phyloP scores from a whole-genome alignment of 177 flowering plant genomes.

The Vitis hybrid region DNA sequence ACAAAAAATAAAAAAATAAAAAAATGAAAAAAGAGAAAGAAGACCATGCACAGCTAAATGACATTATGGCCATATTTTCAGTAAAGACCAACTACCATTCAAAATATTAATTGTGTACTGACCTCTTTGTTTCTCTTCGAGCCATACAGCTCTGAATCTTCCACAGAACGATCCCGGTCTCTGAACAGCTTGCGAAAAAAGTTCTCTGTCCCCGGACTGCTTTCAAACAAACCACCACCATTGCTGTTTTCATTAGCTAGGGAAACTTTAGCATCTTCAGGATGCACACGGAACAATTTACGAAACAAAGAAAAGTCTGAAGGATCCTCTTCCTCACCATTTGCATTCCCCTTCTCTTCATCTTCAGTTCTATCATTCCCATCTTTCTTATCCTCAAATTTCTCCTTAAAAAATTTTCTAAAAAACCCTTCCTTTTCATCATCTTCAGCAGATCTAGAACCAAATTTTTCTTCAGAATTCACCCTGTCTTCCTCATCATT shows the following conservation, averaged over 20 bases:
- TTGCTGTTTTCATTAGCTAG: conserved; percentile 46
- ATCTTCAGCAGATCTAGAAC: conserved; percentile 49
- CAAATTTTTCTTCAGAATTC: conserved; percentile 23
- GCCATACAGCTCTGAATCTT: conserved; percentile 91
- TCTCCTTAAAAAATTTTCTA: conserved; percentile 76
- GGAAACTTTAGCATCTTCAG: conserved; percentile 62
- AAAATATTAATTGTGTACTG: conserved; percentile 13
- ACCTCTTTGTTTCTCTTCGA: conserved; percentile 82
- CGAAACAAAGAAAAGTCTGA: conserved; percentile 82
- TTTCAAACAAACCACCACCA: conserved; percentile 48
- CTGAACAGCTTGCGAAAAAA: conserved; percentile 91
- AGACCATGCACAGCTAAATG: neutral
- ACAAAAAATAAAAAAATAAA: too few relatives aligned
- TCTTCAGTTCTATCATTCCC: conserved; percentile 45
- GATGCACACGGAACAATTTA: conserved; percentile 85
- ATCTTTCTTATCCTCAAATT: conserved; percentile 80
- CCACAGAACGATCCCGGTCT: conserved; percentile 93
- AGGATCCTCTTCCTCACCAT: conserved; percentile 77
- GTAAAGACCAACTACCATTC: neutral
- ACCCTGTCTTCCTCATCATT: conserved; percentile 31
- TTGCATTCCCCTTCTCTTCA: conserved; percentile 29
- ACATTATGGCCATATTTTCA: neutral
- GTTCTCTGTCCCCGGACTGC: conserved; percentile 95
- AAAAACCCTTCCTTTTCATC: conserved; percentile 93
- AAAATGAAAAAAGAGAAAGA: neutral